Evolutionary conservation across 345 rosid genomes (phyloP), one percentile per base, ranked within the genome.

Genomic region (Conringia planisiliqua): DNA sequence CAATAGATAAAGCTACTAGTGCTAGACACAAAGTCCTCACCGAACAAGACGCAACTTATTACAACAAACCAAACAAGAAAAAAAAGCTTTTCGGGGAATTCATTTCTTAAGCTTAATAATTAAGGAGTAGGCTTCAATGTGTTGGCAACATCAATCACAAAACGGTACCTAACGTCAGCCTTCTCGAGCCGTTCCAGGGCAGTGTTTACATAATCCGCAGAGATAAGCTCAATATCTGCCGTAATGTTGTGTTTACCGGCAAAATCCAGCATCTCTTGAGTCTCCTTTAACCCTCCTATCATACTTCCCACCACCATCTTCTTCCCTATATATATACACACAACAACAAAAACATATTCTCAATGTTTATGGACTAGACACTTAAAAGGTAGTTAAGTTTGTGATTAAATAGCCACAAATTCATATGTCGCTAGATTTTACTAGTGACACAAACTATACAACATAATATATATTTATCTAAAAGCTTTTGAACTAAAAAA

Each of bases 201-300:
- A 1, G 78, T 82, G 77, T 86, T 86, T 42, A 86, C 88, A 46
- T 86, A 85, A 51, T 88, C 90, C 8, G 83, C 82, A 10, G 86
- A 55, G 12, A 88, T 78, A 42, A 88, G 73, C 74, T 88, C 93
- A 73, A 88, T 75, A 11, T 86, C 87, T 1, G 90, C 85, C 11
- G 60, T 68, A 44, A 88, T 67, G 67, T 62, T 70, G 67, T 88
- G 86, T 46, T 83, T 72, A 0, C 82, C 86, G 6, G 90, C 87
- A 51, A 86, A 77, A 78, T 88, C 83, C 4, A 86, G 22, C 90
- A 88, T 88, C 72, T 86, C 89, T 65, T 86, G 89, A 1, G 87
- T 85, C 69, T 88, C 89, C 33, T 83, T 81, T 80, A 88, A 73
- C 30, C 90, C 93, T 52, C 90, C 93, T 39, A 81, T 81, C 61